Base-by-base conservation (phyloP, 305 asterid species). In the Rubia peregrina region DNA sequence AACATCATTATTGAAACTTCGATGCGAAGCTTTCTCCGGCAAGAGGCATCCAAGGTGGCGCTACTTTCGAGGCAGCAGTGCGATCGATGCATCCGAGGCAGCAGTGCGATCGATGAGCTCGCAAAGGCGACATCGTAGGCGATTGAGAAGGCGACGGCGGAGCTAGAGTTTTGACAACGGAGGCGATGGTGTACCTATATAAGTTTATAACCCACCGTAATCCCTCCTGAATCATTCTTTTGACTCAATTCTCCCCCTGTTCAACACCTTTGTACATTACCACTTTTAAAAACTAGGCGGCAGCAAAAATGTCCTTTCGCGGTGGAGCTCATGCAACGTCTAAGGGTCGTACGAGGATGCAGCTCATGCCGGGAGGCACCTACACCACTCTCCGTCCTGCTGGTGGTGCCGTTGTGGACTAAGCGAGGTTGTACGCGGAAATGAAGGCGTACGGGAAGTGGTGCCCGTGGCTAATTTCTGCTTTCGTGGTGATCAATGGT, bases 401-500 rank as follows among this genome's bases (percentile, higher is more conserved):
- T 87, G 1, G 80, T 83, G 33, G 60, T 80, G 14, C 81, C 87
- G 9, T 53, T 76, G 59, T 61, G 59, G 21, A 78, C 78, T 7
- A 76, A 65, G 84, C 73, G 36, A 74, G 40, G 38, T 6, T 30
- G 14, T 85, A 79, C 75, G 72, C 85, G 57, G 92, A 90, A 70
- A 84, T 87, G 13, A 88, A 87, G 87, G 90, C 85, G 73, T 80
- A 83, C 76, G 84, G 81, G 91, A 89, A 84, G 74, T 85, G 90
- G 88, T 60, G 85, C 61, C 86, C 95, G 13, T 89, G 97, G 97
- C 71, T 91, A 70, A 78, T 89, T 48, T 96, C 96, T 67, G 70
- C 68, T 7, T 89, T 91, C 40, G 85, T 86, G 6, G 78, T 84
- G 0, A 89, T 80, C 3, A 89, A 91, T 73, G 73, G 77, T 1